These are phyloP conservation scores for Penicillium sp. DNA, from an alignment of 2,329 filamentous ascomycete species.

Conservation along the genomic window DNA sequence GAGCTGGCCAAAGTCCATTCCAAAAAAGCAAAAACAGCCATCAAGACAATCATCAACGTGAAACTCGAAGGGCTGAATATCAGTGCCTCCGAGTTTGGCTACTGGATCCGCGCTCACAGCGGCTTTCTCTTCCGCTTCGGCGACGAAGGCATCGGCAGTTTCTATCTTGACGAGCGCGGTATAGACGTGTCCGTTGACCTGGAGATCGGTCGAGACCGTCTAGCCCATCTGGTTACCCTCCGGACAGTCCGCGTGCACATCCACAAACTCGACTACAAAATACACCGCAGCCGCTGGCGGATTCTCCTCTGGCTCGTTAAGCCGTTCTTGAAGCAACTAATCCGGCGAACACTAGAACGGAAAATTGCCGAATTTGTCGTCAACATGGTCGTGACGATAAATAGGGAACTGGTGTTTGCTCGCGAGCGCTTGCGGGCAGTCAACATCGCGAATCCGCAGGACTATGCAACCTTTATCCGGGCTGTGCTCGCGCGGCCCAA, in stretches of 20 bases:
- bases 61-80: slow-evolving; percentile 79
- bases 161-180: slow-evolving; percentile 79
- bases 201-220: slow-evolving; percentile 70
- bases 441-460: slow-evolving; percentile 73
- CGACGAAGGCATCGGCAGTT: slow-evolving; percentile 80
- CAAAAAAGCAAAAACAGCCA: slow-evolving; percentile 59
- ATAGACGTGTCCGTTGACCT: slow-evolving; percentile 83
- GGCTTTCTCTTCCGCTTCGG: slow-evolving; percentile 65
- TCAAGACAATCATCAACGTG: slow-evolving; percentile 70
- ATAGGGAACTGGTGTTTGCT: slow-evolving; percentile 82
- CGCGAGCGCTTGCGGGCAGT: slow-evolving; percentile 82
- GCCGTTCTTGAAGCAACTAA: slow-evolving; percentile 73
- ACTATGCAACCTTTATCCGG: slow-evolving; percentile 75
- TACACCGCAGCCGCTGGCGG: slow-evolving; percentile 67
- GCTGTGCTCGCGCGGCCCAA: slow-evolving; percentile 74
- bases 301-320: slow-evolving; percentile 80
- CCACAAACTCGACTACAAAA: slow-evolving; percentile 77
- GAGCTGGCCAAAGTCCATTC: slow-evolving; percentile 76
- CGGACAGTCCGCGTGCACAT: slow-evolving; percentile 73
- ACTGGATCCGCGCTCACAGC: slow-evolving; percentile 77
- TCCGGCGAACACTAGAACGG: slow-evolving; percentile 74
- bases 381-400: slow-evolving; percentile 66
- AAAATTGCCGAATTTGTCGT: slow-evolving; percentile 70
- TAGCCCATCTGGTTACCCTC: slow-evolving; percentile 79
- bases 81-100: slow-evolving; percentile 81